Conservation (phyloP, 352 stramenopile genomes). For the Sclerospora graminicola region DNA sequence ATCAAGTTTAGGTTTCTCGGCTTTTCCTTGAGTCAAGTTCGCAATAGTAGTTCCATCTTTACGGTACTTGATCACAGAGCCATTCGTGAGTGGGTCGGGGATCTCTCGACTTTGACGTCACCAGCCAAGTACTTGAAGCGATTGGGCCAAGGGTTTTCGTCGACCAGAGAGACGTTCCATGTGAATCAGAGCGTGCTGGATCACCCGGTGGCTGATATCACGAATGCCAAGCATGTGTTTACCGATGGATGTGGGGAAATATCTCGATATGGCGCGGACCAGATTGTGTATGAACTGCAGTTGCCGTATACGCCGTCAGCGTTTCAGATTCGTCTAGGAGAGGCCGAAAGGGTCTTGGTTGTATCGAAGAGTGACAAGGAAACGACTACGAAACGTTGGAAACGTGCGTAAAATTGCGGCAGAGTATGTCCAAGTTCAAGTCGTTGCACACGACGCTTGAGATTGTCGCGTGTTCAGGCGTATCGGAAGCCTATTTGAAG, state of each 20-base stretch:
- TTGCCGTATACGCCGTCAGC: no score
- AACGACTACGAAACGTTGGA: conserved; percentile 7
- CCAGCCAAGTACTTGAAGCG: conserved; percentile 80
- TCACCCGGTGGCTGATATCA: no score
- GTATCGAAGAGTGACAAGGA: conserved; percentile 29
- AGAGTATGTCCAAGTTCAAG: no score
- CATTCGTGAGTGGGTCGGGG: no score
- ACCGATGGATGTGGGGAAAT: conserved; percentile 74
- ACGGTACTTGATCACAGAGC: conserved; percentile 43
- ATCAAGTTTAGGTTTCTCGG: conserved; percentile 43
- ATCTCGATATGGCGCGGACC: conserved; percentile 17
- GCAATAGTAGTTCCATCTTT: conserved; percentile 63
- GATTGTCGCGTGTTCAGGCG: no score
- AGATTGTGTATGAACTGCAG: no score
- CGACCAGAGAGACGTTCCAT: conserved; percentile 45
- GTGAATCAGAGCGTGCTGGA: no score
- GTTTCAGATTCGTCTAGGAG: conserved; percentile 67
- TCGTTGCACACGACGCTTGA: no score
- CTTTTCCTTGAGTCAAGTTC: no score
- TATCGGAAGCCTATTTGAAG: no score
- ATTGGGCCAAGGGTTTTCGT: conserved; percentile 63
- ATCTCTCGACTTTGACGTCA: no score
- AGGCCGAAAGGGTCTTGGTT: conserved; percentile 67
- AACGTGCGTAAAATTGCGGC: conserved; percentile 25
- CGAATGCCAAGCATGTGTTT: conserved; percentile 40